Evolutionary conservation across 139 green algal species (phyloP).

Genomic region (Zygnema cylindricum): DNA sequence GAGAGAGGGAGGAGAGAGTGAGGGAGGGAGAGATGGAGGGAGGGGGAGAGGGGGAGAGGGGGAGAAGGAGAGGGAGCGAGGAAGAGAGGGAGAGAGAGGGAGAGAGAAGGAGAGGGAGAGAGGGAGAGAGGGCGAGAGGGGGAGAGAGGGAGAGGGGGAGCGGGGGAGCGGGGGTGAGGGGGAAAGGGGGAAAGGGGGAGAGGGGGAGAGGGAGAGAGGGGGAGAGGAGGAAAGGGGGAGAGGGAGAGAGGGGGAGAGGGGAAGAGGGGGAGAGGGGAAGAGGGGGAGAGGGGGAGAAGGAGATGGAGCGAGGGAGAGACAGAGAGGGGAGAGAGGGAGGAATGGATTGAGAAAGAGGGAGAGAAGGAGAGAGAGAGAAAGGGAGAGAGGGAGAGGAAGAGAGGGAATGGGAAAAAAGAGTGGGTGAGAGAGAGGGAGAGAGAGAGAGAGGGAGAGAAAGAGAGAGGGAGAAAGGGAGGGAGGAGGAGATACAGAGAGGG

Average conservation of each 20-base stretch:
- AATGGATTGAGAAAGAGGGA: too few species aligned
- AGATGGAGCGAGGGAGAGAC: background rate
- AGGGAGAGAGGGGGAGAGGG: conserved; percentile 51
- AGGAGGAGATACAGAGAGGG: too few species aligned
- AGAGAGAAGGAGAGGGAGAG: background rate
- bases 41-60: background rate
- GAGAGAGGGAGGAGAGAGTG: conserved; percentile 2
- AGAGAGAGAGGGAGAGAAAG: too few species aligned
- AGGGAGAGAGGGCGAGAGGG: background rate
- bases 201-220: conserved; percentile 10
- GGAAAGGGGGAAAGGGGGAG: background rate
- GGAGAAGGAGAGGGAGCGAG: too few species aligned
- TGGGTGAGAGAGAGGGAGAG: too few species aligned
- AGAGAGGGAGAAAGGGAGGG: too few species aligned
- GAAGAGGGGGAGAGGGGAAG: background rate
- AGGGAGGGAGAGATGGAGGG: background rate
- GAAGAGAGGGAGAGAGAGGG: background rate
- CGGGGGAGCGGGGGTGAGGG: too few species aligned
- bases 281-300: background rate
- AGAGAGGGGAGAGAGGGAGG: background rate
- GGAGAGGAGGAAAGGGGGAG: conserved; percentile 30
- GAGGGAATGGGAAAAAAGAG: too few species aligned
- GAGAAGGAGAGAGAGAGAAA: too few species aligned
- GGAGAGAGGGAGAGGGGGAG: too few species aligned
- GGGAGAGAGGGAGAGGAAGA: too few species aligned